Evolutionary conservation across 345 rosid species (phyloP), one percentile per base, ranked within the genome.

Genomic region (Eutrema yunnanense): DNA sequence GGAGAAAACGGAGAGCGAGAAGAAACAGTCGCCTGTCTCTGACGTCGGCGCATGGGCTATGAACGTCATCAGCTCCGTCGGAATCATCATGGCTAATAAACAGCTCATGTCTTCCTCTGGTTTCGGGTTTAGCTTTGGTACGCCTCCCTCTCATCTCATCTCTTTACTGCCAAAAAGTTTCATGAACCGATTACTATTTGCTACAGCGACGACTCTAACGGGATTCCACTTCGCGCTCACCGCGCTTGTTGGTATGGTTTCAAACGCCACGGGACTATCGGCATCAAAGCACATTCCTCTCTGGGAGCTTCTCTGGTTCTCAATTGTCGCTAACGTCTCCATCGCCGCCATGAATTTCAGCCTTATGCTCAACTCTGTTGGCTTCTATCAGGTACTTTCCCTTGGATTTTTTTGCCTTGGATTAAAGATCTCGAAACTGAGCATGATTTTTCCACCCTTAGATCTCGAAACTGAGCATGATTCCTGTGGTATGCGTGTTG

Each of bases 261-360:
- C 96, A 1, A 94, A 94, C 80, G 98, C 97, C 0, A 82, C 96
- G 12, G 95, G 98, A 3, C 66, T 87, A n/a, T 89, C 97, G 0
- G 78, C 86, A 13, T 82, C 92, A 0, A 93, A 87, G 94, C 81
- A 84, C 38, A 84, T 93, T 42, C 98, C 98, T 29, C 46, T 93
- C 50, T 93, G 97, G 98, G 98, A 93, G 87, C 97, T 93, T 71
- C 82, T 93, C 9, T 93, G 98, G 98, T 93, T 93, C 83, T 89
- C 97, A 0, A 37, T 89, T 4, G 86, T 93, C 9, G 98, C 98
- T 56, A 93, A 93, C 47, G 79, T 71, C 67, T 93, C 98, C 22
- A 93, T 93, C 27, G 80, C 95, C 2, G 90, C 90, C 57, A 93
- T 93, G 98, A 93, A 90, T 81, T 75, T 93, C 37, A 93, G 98